A percentile compares a stretch with the other conserved stretches of the same genome.
These are phyloP conservation scores for Aureoboletus auriporus DNA, from an alignment of 768 basidiomycete species.

Conservation along the genomic window DNA sequence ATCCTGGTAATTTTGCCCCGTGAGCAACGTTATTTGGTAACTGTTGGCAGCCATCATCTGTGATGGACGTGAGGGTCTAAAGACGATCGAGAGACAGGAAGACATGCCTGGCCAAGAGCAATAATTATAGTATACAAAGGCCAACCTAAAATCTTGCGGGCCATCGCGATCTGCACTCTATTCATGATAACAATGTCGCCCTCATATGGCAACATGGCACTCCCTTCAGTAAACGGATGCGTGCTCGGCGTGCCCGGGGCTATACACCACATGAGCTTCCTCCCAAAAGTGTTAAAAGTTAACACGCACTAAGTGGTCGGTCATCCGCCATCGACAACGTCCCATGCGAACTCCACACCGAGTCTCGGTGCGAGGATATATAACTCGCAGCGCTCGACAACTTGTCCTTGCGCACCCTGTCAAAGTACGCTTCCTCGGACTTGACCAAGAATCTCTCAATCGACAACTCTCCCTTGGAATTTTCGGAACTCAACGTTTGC, in stretches of 20 bases:
- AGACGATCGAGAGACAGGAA: not conserved
- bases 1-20: constrained; percentile 81
- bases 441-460: constrained; percentile 90
- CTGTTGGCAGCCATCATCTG: constrained; percentile 88
- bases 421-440: constrained; percentile 92
- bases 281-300: constrained; percentile 9
- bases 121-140: constrained; percentile 90
- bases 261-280: constrained; percentile 10
- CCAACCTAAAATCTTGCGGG: constrained; percentile 79
- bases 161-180: constrained; percentile 77
- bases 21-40: constrained; percentile 90
- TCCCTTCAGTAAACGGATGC: constrained; percentile 43
- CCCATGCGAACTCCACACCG: constrained; percentile 69
- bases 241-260: constrained; percentile 46
- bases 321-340: constrained; percentile 37
- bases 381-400: constrained; percentile 78
- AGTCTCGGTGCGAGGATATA: constrained; percentile 75
- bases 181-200: constrained; percentile 79
- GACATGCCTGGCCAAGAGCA: constrained; percentile 68
- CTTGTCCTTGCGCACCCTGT: constrained; percentile 85
- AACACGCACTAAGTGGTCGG: constrained; percentile 66
- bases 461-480: constrained; percentile 87
- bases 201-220: constrained; percentile 43
- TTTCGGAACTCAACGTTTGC: constrained; percentile 72
- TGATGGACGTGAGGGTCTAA: too few relatives aligned